Base-by-base conservation (phyloP, 2,329 filamentous ascomycete genomes). In the Magnaporthales sp. region DNA sequence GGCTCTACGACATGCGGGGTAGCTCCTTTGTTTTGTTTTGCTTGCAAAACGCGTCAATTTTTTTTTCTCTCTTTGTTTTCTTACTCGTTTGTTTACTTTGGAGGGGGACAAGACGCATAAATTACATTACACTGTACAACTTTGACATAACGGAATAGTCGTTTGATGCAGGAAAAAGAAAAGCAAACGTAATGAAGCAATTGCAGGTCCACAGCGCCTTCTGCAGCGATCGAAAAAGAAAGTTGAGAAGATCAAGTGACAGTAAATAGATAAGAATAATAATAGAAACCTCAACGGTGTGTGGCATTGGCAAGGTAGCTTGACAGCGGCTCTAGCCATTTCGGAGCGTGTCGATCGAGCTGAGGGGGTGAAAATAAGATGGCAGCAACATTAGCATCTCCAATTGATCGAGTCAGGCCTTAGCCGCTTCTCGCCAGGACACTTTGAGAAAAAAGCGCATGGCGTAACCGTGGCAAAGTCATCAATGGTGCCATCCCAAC, bases 11-110 rank as follows among this genome's bases (percentile, higher is more conserved):
- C 10, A 27, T 30, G 46, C 46, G 63, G 63, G 63, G 46, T 58
- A 32, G 24, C 62, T n/a, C 62, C 29, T 62, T 62, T 64, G 31
- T 51, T 64, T 63, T 51, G 24, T 27, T 51, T 64, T 32, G 31
- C 26, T 64, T 32, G 27, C 22, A 32, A 64, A 32, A 32, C 62
- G 62, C 62, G 62, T 64, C 38, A 27, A 51, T 64, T 64, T 51
- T 27, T 38, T 38, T 30, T 11, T 31, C 29, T 22, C 29, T 22
- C 15, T 62, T 62, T 62, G 19, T 62, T 32, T 62, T 62, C 29
- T 27, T 30, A 9, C 29, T 62, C 26, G 7, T 62, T 26, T 31
- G 26, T 62, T 32, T 62, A 58, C 54, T 58, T 58, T 58, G 54
- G 54, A 58, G 54, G 54, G 54, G 54, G 54, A 58, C 54, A 58